These are phyloP conservation scores for Oryza rufipogon DNA, from an alignment of 176 grass and related monocot genomes.

Conservation along the genomic window DNA sequence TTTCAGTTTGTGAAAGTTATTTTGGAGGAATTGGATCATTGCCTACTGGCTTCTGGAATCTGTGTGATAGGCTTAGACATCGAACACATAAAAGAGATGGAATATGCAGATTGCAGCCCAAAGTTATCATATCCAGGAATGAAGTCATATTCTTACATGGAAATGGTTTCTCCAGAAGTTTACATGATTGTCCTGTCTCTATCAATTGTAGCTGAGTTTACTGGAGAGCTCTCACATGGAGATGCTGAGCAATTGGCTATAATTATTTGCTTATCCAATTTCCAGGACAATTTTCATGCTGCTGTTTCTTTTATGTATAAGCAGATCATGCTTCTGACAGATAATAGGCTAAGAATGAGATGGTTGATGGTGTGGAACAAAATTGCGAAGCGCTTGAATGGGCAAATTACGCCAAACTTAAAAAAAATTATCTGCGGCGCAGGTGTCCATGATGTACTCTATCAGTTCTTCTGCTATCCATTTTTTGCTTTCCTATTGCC, in stretches of 20 bases:
- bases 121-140: conserved; percentile 36
- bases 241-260: conserved; percentile 39
- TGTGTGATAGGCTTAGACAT: conserved; percentile 52
- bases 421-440: neutral
- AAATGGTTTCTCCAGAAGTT: conserved; percentile 62
- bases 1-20: conserved; percentile 50
- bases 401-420: conserved; percentile 20
- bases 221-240: conserved; percentile 29
- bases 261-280: conserved; percentile 23
- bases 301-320: conserved; percentile 53
- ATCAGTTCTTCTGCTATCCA: conserved; percentile 63
- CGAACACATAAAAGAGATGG: conserved; percentile 43
- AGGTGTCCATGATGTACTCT: conserved; percentile 28
- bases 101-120: conserved; percentile 30
- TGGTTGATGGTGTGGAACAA: conserved; percentile 57
- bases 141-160: conserved; percentile 39
- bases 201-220: conserved; percentile 48
- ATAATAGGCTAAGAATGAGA: conserved; percentile 22
- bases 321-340: conserved; percentile 18
- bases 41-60: conserved; percentile 42
- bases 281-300: conserved; percentile 28
- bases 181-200: conserved; percentile 46
- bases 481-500: conserved; percentile 36
- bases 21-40: conserved; percentile 54
- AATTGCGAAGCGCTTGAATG: conserved; percentile 39